These are phyloP conservation scores for Aspergillus baeticus DNA, from an alignment of 495 filamentous ascomycete genomes.

Conservation along the genomic window DNA sequence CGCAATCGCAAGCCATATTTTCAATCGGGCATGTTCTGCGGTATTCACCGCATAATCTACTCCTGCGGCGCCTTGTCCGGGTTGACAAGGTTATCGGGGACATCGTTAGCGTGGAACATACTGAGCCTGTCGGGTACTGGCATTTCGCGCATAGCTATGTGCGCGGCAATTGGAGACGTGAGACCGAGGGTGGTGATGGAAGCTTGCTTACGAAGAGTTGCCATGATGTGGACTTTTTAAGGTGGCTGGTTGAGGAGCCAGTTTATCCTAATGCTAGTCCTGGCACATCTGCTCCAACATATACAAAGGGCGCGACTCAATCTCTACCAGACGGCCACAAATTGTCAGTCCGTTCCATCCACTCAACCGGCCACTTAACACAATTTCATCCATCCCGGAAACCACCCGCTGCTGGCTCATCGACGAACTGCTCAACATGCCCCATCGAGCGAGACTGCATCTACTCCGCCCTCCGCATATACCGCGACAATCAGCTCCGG, in stretches of 20 bases:
- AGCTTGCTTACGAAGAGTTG: constrained; percentile 89
- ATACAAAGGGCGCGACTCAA: not conserved
- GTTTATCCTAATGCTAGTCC: constrained; percentile 18
- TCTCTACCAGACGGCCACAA: not conserved
- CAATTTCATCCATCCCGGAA: constrained; percentile 75
- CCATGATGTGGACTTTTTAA: constrained; percentile 86
- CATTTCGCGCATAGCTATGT: constrained; percentile 95
- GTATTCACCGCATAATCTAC: constrained; percentile 88
- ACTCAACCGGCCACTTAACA: constrained; percentile 60
- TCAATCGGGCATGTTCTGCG: constrained; percentile 78
- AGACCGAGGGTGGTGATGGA: constrained; percentile 50
- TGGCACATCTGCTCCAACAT: not conserved
- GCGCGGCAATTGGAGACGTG: constrained; percentile 88
- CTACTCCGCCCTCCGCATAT: constrained; percentile 82
- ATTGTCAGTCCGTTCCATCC: constrained; percentile 35
- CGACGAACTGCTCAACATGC: constrained; percentile 89
- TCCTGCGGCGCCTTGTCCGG: constrained; percentile 74
- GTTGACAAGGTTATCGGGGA: constrained; percentile 75
- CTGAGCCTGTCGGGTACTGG: constrained; percentile 94
- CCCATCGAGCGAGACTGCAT: constrained; percentile 68
- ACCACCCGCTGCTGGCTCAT: constrained; percentile 64
- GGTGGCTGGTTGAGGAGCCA: constrained; percentile 67
- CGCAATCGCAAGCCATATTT: constrained; percentile 47
- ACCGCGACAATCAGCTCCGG: constrained; percentile 58
- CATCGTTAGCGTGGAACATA: constrained; percentile 80